Evolutionary conservation across 1,284 basidiomycete species (phyloP), one percentile per base, ranked within the genome.

Genomic region (Agroathelia rolfsii): DNA sequence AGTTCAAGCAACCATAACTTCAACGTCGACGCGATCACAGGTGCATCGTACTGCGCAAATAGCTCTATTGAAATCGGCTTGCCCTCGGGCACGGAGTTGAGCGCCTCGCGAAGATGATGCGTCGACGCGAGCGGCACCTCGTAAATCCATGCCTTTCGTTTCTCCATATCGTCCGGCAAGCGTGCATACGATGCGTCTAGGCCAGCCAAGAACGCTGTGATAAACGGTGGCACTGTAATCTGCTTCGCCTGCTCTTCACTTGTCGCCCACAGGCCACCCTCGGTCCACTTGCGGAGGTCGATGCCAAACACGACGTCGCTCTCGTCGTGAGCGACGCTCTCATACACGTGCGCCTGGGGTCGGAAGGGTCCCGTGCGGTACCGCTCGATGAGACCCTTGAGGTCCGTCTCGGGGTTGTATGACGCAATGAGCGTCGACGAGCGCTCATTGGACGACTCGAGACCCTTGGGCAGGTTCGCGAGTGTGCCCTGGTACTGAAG

Each of bases 61-160:
- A 89, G 49, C 22, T 82, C 78, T 0, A 59, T 47, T 3, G 32
- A 27, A 8, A 33, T 30, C 14, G 76, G 65, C 31, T 77, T 66
- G 6, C 74, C 74, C 12, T 72, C 61, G 4, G 74, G 72, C 8
- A 87, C 57, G 14, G 70, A 72, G 50, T 94, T 92, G 39, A 95
- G 64, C 2, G 69, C 69, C 51, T 86, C 82, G 39, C 92, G 77
- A 7, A 95, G 72, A 41, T 81, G 78, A 49, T 95, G 92, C 4
- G 82, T 70, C 18, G 78, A 74, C 3, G 72, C 62, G 14, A 96
- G 67, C 1, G 90, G 87, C 2, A 93, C 86, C 45, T 86, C 79
- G 51, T 95, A 94, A 40, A 96, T 86, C 93, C 92, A 96, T 1
- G 78, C 66, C 58, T 83, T 88, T 41, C 93, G 76, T 52, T 78